Evolutionary conservation across 306 rosid species (phyloP), one percentile per base, ranked within the genome.

Genomic region (Glycyrrhiza uralensis): DNA sequence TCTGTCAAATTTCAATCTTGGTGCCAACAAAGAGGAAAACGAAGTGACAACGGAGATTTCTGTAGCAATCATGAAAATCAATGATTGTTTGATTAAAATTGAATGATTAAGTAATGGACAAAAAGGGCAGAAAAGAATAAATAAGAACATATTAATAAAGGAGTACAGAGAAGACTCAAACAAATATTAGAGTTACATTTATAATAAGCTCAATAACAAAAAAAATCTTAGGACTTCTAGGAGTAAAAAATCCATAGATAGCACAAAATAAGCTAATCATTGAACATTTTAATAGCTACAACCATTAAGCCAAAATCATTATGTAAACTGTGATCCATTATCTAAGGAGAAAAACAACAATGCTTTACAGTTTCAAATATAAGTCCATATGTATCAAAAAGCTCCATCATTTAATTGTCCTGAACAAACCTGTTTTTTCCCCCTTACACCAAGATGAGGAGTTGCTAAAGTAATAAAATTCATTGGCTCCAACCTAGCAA

Each of bases 381-480:
- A 68, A 42, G 60, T 54, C 58, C 13, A 20, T 41, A 75, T 19
- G 58, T 46, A 28, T 2, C 17, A 13, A 54, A 35, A 7, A 35
- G 63, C 58, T 10, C 47, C 58, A 75, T 32, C 76, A 60, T 61
- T 39, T 46, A 52, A 68, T 72, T 70, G 64, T 75, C 24, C 39
- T 38, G 42, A 29, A 90, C 86, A 62, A 19, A 94, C 98, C 96
- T 94, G 98, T 1, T 68, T 87, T 85, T 75, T 94, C 20, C 98
- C 97, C 83, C 95, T 87, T 74, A 91, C 96, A 8, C 97, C 97
- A 45, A 94, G 97, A 84, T 94, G 98, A 19, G 98, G 98, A 79
- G 92, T 87, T 59, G 98, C 97, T 83, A 94, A 81, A 81, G 98
- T 89, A 62, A 94, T 86, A 79, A 94, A 94, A 85, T 79, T 91